These are phyloP conservation scores for Calonectria leucothoes DNA, from an alignment of 2,329 filamentous ascomycete genomes.

Conservation along the genomic window DNA sequence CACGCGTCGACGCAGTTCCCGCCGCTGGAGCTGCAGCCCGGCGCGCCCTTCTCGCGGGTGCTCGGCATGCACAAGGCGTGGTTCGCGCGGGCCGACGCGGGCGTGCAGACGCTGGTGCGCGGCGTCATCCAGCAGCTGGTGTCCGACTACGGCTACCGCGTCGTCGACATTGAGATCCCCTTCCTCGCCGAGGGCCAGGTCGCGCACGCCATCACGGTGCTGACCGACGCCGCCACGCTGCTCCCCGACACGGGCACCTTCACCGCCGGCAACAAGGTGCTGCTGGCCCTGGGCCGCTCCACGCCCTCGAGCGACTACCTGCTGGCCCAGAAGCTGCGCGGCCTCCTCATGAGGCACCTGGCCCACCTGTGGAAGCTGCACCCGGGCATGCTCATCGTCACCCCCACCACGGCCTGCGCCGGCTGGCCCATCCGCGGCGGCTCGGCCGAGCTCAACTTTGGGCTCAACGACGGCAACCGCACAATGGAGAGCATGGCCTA, in stretches of 20 bases:
- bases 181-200: slow-evolving; percentile 72
- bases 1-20: slow-evolving; percentile 70
- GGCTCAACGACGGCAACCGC: slow-evolving; percentile 53
- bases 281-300: slow-evolving; percentile 72
- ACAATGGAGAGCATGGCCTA: slow-evolving; percentile 62
- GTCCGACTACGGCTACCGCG: slow-evolving; percentile 61
- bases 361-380: slow-evolving; percentile 72
- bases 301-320: slow-evolving; percentile 75
- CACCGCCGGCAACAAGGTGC: slow-evolving; percentile 72
- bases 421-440: slow-evolving; percentile 56
- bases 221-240: slow-evolving; percentile 68
- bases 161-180: slow-evolving; percentile 68
- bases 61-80: slow-evolving; percentile 75
- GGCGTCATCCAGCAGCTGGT: slow-evolving; percentile 64
- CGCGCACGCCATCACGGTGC: slow-evolving; percentile 79
- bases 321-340: slow-evolving; percentile 76
- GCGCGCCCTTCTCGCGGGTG: slow-evolving; percentile 52
- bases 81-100: slow-evolving; percentile 62
- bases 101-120: slow-evolving; percentile 55
- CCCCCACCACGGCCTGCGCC: slow-evolving; percentile 70
- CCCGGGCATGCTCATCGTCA: slow-evolving; percentile 77
- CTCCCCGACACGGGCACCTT: slow-evolving; percentile 61
- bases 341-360: slow-evolving; percentile 77
- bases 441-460: slow-evolving; percentile 4
- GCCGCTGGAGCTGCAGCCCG: slow-evolving; percentile 42